These are phyloP conservation scores for Aspergillus fumigatiaffinis DNA, from an alignment of 2,329 filamentous ascomycete species.

Conservation along the genomic window DNA sequence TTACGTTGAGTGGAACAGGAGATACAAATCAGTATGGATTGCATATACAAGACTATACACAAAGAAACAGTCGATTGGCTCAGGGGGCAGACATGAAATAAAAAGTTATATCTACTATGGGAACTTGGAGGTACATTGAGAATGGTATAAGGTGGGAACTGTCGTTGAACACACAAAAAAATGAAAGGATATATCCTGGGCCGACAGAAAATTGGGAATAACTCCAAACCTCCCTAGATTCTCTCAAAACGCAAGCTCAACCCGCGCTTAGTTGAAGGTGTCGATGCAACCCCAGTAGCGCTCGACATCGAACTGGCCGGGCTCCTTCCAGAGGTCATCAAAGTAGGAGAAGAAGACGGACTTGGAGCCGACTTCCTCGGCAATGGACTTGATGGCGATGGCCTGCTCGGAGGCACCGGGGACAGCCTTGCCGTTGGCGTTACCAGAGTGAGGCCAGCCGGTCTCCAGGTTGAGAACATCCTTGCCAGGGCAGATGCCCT, in stretches of 20 bases:
- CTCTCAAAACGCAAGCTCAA: constrained; percentile 5
- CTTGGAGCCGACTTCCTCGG: constrained; percentile 60
- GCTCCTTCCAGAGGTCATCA: constrained; percentile 77
- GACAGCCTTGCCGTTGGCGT: constrained; percentile 67
- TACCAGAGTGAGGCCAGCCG: constrained; percentile 75
- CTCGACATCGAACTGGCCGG: constrained; percentile 69
- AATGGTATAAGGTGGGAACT: not conserved
- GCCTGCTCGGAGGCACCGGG: constrained; percentile 66
- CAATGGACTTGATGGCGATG: constrained; percentile 68
- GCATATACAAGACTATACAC: constrained; percentile 20
- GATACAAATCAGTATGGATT: constrained; percentile 9
- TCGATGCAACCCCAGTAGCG: constrained; percentile 68
- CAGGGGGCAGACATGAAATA: constrained; percentile 23
- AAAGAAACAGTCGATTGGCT: constrained; percentile 22
- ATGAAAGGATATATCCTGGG: constrained; percentile 6
- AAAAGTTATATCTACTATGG: constrained; percentile 18
- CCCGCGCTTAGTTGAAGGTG: constrained; percentile 42
- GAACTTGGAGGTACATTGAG: constrained; percentile 13
- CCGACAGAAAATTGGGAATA: constrained; percentile 10
- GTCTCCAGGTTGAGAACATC: constrained; percentile 80
- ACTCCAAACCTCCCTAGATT: constrained; percentile 15
- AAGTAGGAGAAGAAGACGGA: constrained; percentile 77
- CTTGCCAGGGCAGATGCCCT: constrained; percentile 67
- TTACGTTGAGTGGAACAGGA: constrained; percentile 7
- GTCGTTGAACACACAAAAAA: constrained; percentile 1